Evolutionary conservation across 768 basidiomycete genomes (phyloP).

Genomic region (Leccinum boreale): DNA sequence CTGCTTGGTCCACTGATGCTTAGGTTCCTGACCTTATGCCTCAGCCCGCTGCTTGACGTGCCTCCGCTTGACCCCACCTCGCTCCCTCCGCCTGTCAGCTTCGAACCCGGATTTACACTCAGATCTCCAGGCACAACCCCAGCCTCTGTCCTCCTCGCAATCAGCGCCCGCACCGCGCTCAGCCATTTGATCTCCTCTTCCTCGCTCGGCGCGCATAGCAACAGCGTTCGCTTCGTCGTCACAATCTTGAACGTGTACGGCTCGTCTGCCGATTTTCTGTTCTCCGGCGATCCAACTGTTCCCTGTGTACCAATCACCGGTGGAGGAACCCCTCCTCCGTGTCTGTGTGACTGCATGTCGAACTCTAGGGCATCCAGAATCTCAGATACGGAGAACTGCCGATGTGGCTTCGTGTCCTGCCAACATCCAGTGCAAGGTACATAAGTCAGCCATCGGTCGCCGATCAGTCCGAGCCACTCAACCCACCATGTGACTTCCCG

Average conservation of each 20-base stretch:
- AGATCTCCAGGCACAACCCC: constrained; percentile 48
- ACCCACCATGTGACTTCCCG: constrained; percentile 92
- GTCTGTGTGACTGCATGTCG: constrained; percentile 56
- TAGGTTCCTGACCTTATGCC: constrained; percentile 45
- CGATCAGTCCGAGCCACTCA: constrained; percentile 10
- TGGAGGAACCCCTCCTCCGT: constrained; percentile 36
- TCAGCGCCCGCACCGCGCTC: constrained; percentile 88
- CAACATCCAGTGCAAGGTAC: constrained; percentile 8
- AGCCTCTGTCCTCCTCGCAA: constrained; percentile 63
- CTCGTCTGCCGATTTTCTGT: constrained; percentile 43
- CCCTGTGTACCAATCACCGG: constrained; percentile 31
- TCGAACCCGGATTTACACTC: constrained; percentile 22
- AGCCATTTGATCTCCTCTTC: constrained; percentile 99
- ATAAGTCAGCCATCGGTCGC: constrained; percentile 5
- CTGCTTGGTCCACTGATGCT: constrained; percentile 39
- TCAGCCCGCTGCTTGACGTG: constrained; percentile 37
- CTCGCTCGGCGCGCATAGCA: constrained; percentile 92
- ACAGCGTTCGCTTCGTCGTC: constrained; percentile 85
- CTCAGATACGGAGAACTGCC: constrained; percentile 77
- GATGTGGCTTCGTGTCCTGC: constrained; percentile 88
- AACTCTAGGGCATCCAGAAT: constrained; percentile 93
- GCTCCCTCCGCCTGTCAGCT: constrained; percentile 4
- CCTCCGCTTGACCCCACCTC: constrained; percentile 23
- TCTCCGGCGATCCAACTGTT: constrained; percentile 35
- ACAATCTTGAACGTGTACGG: constrained; percentile 90